A percentile compares a stretch with the other conserved stretches of the same genome.
phyloP scores from a whole-genome alignment of 805 yeast species.

The Zygosaccharomyces bailii region DNA sequence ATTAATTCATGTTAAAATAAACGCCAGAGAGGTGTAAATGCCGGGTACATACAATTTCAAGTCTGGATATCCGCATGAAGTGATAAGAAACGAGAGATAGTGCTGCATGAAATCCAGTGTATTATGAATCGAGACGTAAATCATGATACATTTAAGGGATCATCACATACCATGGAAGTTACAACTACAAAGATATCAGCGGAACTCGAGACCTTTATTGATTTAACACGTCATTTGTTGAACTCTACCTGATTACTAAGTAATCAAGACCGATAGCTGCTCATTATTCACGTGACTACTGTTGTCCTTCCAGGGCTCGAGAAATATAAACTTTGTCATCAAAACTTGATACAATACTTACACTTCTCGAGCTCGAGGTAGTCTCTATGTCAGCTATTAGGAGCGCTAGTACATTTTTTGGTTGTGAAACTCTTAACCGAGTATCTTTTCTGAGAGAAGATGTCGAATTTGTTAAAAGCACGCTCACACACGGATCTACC shows the following conservation, averaged over 20 bases:
- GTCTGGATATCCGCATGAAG: too few species aligned
- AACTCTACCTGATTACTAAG: too few species aligned
- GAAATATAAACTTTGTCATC: neutral
- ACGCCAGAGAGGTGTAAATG: too few species aligned
- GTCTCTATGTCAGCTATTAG: constrained; percentile 7
- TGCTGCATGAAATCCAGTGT: neutral
- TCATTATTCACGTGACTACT: neutral
- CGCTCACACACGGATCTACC: constrained; percentile 44
- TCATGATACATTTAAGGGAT: too few species aligned
- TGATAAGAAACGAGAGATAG: neutral
- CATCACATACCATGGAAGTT: too few species aligned
- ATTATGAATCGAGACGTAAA: constrained; percentile 4
- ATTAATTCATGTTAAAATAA: too few species aligned
- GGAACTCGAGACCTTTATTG: too few species aligned
- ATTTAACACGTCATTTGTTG: too few species aligned
- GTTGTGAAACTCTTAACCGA: constrained; percentile 49
- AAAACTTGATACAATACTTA: neutral
- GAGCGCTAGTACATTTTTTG: constrained; percentile 36
- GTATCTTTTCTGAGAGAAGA: constrained; percentile 57
- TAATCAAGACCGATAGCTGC: too few species aligned
- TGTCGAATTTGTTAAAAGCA: constrained; percentile 42
- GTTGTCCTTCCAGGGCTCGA: neutral
- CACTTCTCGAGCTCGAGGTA: neutral
- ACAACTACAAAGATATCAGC: too few species aligned
- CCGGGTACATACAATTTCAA: too few species aligned